phyloP scores from a whole-genome alignment of 192 early-diverging fungal species.

The Umbelopsis vinacea region DNA sequence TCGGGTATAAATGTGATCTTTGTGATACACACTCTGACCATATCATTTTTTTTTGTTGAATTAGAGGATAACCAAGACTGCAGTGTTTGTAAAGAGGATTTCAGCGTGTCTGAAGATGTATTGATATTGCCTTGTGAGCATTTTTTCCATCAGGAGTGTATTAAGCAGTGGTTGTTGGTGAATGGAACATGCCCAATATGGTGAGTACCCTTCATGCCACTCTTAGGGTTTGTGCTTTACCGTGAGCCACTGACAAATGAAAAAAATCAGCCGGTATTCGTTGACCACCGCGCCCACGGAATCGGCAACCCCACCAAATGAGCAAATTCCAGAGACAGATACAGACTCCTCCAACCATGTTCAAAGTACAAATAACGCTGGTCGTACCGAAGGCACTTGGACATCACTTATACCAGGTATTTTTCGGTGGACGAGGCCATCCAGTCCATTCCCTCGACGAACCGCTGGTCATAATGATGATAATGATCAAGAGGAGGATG shows the following conservation, averaged over 20 bases:
- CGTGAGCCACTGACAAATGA: neutral
- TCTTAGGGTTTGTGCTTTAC: neutral
- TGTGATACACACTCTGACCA: neutral
- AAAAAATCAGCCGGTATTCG: neutral
- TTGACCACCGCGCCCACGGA: neutral
- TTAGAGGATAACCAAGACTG: constrained; percentile 50
- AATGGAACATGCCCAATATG: constrained; percentile 84
- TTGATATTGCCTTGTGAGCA: constrained; percentile 72
- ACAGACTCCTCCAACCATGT: constrained; percentile 11
- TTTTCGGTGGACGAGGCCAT: constrained; percentile 12
- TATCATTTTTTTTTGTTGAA: neutral
- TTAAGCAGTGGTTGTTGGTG: constrained; percentile 74
- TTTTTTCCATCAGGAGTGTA: constrained; percentile 71
- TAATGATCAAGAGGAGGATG: neutral
- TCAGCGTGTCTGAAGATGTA: constrained; percentile 53
- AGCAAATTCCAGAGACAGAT: neutral
- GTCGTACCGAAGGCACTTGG: constrained; percentile 9
- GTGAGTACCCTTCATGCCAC: neutral
- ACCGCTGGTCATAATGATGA: neutral
- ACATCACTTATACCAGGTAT: constrained; percentile 25
- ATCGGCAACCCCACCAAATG: neutral
- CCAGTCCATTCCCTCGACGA: neutral
- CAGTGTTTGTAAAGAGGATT: constrained; percentile 77
- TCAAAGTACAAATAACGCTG: neutral
- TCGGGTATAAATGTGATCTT: neutral